Evolutionary conservation across 306 rosid genomes (phyloP), one percentile per base, ranked within the genome.

Genomic region (Cotoneaster glaucophyllus): DNA sequence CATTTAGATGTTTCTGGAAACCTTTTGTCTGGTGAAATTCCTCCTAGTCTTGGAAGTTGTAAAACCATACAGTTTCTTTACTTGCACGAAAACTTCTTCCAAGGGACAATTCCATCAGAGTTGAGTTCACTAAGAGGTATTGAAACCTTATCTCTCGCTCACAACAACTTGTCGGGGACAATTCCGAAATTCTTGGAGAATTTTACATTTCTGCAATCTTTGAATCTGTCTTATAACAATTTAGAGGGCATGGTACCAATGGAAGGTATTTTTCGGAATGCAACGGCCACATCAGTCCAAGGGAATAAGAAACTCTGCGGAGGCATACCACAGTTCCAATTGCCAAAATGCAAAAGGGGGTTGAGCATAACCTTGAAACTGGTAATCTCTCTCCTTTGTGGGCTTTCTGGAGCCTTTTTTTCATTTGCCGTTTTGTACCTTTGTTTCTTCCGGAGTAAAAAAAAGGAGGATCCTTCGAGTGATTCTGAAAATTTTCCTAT

Each of bases 81-180:
- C 64, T 12, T 71, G 75, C n/a, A 37, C 31, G 45, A 29, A 7
- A 71, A 54, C 8, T 54, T 71, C 44, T 56, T 71, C 15, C 64
- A 11, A 21, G 75, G 64, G 28, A 39, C 31, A 71, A 71, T 52
- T 32, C 64, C 75, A 3, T 32, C 64, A 12, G 6, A 17, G 53
- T 10, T 71, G 48, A n/a, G 19, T 71, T 52, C 75, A 10, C 44
- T 71, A 71, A 71, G 22, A n/a, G 75, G 75, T n/a, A n/a, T 71
- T 71, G 29, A 15, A 71, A 3, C 12, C 9, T n/a, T 71, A 57
- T 21, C 34, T 32, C 8, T 71, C 28, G 6, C 52, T 29, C 26
- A 13, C 43, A 54, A 71, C 45, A 71, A 54, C 13, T 54, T 71
- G 21, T 29, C n/a, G 29, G 75, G 32, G 12, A 53, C 19, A 11